Evolutionary conservation across 352 stramenopile species (phyloP).

Genomic region (Pythium insidiosum): DNA sequence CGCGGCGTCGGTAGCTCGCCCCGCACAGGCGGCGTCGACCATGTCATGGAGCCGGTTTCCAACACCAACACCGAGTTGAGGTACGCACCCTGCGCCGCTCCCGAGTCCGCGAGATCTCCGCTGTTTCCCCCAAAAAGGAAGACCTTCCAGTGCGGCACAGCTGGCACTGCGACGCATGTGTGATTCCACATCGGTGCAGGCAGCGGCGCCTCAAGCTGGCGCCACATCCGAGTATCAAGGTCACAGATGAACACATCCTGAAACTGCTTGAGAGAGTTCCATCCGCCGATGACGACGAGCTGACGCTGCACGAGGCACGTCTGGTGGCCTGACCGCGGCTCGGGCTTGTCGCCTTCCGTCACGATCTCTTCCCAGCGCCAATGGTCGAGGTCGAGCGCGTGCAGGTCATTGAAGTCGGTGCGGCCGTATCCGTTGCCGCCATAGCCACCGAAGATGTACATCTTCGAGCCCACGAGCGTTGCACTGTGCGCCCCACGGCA

Average conservation of each 20-base stretch:
- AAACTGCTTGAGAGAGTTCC: conserved; percentile 95
- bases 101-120: conserved; percentile 85
- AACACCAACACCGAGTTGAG: conserved; percentile 88
- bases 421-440: conserved; percentile 92
- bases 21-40: conserved; percentile 50
- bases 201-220: conserved; percentile 36
- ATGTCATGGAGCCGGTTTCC: conserved; percentile 86
- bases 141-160: conserved; percentile 96
- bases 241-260: conserved; percentile 95
- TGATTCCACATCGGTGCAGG: conserved; percentile 91
- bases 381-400: conserved; percentile 86
- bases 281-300: conserved; percentile 94
- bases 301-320: conserved; percentile 85
- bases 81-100: conserved; percentile 83
- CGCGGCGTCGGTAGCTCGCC: conserved; percentile 82
- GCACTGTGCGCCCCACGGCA: conserved; percentile 90
- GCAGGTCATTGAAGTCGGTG: conserved; percentile 94
- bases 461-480: conserved; percentile 81
- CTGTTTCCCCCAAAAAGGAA: conserved; percentile 97
- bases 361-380: conserved; percentile 89
- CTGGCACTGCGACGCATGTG: conserved; percentile 88
- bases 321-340: conserved; percentile 91
- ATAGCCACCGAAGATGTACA: conserved; percentile 96
- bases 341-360: conserved; percentile 84
- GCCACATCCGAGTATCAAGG: conserved; percentile 83